These are phyloP conservation scores for Penicillium sp. DNA, from an alignment of 2,329 filamentous ascomycete species.

Conservation along the genomic window DNA sequence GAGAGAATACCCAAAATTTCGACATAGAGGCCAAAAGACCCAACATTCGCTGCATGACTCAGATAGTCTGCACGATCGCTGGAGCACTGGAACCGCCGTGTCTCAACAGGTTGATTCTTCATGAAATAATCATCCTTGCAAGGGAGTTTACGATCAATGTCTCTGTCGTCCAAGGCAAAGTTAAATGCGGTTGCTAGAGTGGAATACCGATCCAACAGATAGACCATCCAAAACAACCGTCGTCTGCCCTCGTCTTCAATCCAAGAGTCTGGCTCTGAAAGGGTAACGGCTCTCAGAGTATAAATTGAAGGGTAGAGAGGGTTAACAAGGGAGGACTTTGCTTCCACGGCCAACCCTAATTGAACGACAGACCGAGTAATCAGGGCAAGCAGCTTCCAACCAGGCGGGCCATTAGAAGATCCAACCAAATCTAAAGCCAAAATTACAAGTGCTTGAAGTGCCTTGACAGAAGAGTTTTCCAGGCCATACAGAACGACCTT, in stretches of 20 bases:
- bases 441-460: conserved; percentile 83
- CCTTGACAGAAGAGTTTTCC: conserved; percentile 85
- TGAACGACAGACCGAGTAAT: conserved; percentile 89
- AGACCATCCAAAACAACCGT: conserved; percentile 91
- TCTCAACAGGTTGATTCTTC: conserved; percentile 80
- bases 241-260: conserved; percentile 86
- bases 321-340: conserved; percentile 73
- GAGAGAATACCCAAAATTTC: conserved; percentile 86
- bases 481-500: conserved; percentile 83
- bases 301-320: conserved; percentile 84
- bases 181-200: conserved; percentile 91
- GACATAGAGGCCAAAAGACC: conserved; percentile 85
- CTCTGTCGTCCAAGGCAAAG: conserved; percentile 82
- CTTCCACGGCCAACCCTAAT: conserved; percentile 79
- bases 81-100: conserved; percentile 69
- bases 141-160: conserved; percentile 82
- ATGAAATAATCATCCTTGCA: conserved; percentile 85
- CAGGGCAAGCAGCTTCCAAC: conserved; percentile 86
- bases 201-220: conserved; percentile 83
- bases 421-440: conserved; percentile 81
- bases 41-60: conserved; percentile 75
- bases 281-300: conserved; percentile 77
- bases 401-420: conserved; percentile 82
- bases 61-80: conserved; percentile 60
- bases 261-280: conserved; percentile 79